Percentiles rank a stretch among this genome's conserved stretches.
Conservation (phyloP, 2,329 filamentous ascomycete species). For the Talaromyces islandicus region DNA sequence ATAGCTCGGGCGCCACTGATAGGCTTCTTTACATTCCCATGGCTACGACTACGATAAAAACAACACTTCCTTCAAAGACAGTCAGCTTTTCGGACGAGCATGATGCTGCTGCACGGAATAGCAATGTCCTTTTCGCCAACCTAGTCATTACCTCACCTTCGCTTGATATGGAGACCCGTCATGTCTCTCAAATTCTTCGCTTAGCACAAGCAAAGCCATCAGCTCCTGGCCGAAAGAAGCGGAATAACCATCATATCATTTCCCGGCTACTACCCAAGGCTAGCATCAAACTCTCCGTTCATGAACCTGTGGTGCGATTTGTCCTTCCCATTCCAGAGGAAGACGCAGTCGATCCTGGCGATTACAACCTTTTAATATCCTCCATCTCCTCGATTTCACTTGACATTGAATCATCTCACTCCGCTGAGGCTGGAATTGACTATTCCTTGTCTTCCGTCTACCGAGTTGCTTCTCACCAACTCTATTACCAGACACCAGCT, state of each 20-base stretch:
- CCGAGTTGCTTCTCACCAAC: slow-evolving; percentile 74
- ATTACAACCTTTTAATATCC: slow-evolving; percentile 92
- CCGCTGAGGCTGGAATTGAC: slow-evolving; percentile 71
- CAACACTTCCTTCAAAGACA: slow-evolving; percentile 89
- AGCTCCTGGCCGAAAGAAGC: slow-evolving; percentile 39
- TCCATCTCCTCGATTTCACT: slow-evolving; percentile 90
- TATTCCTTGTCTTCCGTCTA: slow-evolving; percentile 81
- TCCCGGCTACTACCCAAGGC: slow-evolving; percentile 91
- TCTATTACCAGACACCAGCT: slow-evolving; percentile 89
- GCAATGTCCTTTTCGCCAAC: slow-evolving; percentile 94
- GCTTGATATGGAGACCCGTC: slow-evolving; percentile 83
- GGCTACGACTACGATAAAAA: slow-evolving; percentile 92
- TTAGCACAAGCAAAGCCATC: slow-evolving; percentile 57
- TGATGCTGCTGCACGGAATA: slow-evolving; percentile 78
- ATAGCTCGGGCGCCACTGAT: slow-evolving; percentile 79
- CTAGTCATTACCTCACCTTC: slow-evolving; percentile 94
- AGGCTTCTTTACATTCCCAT: slow-evolving; percentile 91
- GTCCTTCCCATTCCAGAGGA: slow-evolving; percentile 71
- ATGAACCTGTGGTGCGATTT: slow-evolving; percentile 90
- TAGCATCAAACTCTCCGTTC: slow-evolving; percentile 90
- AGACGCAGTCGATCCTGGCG: slow-evolving; percentile 56
- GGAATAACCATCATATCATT: slow-evolving; percentile 59
- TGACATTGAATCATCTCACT: slow-evolving; percentile 94
- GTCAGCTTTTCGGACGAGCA: slow-evolving; percentile 68
- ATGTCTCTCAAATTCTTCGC: slow-evolving; percentile 77